A percentile compares a stretch with the other conserved stretches of the same genome.
phyloP scores from a whole-genome alignment of 1,284 basidiomycete species.

The Lignosus rhinocerotis region DNA sequence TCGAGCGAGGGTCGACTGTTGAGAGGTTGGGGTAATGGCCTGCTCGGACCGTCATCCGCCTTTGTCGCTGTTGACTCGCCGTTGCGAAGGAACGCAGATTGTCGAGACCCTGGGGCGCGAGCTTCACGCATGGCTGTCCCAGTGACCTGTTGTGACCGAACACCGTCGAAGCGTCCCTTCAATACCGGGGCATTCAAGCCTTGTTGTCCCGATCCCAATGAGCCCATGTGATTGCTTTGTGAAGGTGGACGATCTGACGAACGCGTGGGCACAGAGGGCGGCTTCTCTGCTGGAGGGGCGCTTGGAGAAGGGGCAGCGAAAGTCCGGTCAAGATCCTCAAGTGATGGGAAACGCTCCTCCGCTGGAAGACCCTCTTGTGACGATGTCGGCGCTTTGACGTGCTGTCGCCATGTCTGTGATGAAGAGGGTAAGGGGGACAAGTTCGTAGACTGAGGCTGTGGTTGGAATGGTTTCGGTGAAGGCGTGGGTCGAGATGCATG shows the following conservation, averaged over 20 bases:
- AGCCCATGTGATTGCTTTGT: constrained; percentile 16
- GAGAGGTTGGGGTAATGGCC: constrained; percentile 8
- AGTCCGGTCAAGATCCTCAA: constrained; percentile 75
- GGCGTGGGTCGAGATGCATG: constrained; percentile 53
- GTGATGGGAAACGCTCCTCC: constrained; percentile 73
- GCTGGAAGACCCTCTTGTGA: constrained; percentile 46
- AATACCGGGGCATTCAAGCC: constrained; percentile 2
- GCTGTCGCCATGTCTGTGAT: constrained; percentile 25
- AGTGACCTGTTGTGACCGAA: constrained; percentile 53
- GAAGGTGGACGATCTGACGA: constrained; percentile 16
- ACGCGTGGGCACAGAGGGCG: constrained; percentile 3
- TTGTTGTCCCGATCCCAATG: background rate
- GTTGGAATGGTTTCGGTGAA: constrained; percentile 32
- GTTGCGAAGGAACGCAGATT: constrained; percentile 18
- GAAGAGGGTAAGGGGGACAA: constrained; percentile 26
- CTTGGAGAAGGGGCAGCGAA: constrained; percentile 38
- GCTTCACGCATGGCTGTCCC: constrained; percentile 54
- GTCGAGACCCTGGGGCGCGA: constrained; percentile 25
- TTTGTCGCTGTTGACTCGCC: constrained; percentile 13
- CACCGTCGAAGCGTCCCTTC: constrained; percentile 27
- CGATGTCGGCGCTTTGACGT: constrained; percentile 23
- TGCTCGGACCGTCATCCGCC: constrained; percentile 20
- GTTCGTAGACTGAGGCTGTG: constrained; percentile 26
- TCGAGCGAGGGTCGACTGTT: constrained; percentile 24
- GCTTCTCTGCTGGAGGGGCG: constrained; percentile 3